phyloP scores from a whole-genome alignment of 2,329 filamentous ascomycete species.

The Beauveria varroae region DNA sequence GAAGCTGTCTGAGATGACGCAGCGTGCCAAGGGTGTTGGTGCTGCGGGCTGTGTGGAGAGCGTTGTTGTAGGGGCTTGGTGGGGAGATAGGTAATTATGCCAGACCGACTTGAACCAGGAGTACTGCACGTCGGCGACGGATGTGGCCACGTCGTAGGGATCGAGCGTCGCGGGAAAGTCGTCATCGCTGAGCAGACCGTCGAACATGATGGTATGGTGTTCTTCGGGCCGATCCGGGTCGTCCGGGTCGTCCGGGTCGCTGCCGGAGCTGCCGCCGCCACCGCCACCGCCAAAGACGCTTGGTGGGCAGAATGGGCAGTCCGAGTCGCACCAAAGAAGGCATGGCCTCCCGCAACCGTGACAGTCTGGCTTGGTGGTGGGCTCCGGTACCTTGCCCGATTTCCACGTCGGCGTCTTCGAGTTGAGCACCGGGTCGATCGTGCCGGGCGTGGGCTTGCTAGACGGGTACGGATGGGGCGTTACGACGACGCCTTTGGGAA shows the following conservation, averaged over 20 bases:
- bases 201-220: background rate
- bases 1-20: background rate
- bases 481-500: background rate
- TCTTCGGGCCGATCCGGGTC: background rate
- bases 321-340: conserved; percentile 7
- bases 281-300: background rate
- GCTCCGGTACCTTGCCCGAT: background rate
- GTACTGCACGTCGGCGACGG: background rate
- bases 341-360: background rate
- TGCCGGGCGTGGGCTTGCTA: background rate
- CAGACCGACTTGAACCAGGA: background rate
- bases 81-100: background rate
- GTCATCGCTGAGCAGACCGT: background rate
- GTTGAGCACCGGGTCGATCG: conserved; percentile 6
- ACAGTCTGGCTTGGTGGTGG: background rate
- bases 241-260: conserved; percentile 1
- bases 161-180: background rate
- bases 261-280: background rate
- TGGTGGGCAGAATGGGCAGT: conserved; percentile 8
- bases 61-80: background rate
- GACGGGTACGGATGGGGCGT: conserved; percentile 5
- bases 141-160: background rate
- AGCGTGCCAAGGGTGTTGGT: background rate
- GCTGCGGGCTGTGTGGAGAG: background rate
- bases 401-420: background rate